Evolutionary conservation across 1,139 yeast genomes (phyloP).

Genomic region (Meyerozyma athensensis): DNA sequence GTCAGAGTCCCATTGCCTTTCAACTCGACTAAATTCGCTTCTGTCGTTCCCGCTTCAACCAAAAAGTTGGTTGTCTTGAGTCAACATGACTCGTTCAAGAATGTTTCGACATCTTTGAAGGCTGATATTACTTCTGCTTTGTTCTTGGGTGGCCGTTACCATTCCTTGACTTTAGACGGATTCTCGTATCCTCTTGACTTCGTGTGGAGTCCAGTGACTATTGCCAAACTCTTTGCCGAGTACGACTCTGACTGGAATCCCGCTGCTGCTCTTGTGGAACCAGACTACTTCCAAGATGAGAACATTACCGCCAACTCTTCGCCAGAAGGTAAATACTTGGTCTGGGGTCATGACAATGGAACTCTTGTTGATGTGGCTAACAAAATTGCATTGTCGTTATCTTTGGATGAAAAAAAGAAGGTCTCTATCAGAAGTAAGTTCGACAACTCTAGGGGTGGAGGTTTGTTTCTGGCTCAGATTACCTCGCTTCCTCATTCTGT

Average conservation of each 20-base stretch:
- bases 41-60: slow-evolving; percentile 53
- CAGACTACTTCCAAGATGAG: slow-evolving; percentile 8
- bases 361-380: slow-evolving; percentile 53
- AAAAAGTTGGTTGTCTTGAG: slow-evolving; percentile 63
- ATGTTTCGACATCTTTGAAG: slow-evolving; percentile 45
- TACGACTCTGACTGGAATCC: slow-evolving; percentile 36
- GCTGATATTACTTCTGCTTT: slow-evolving; percentile 73
- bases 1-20: slow-evolving; percentile 81
- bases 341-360: slow-evolving; percentile 69
- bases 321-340: slow-evolving; percentile 48
- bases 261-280: slow-evolving; percentile 6
- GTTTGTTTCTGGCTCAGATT: slow-evolving; percentile 69
- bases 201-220: slow-evolving; percentile 55
- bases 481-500: slow-evolving; percentile 29
- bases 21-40: slow-evolving; percentile 54
- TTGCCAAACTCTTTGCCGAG: slow-evolving; percentile 43
- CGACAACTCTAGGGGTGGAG: slow-evolving; percentile 65
- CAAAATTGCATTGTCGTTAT: slow-evolving; percentile 65
- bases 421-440: slow-evolving; percentile 59
- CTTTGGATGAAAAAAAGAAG: slow-evolving; percentile 54
- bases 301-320: slow-evolving; percentile 37
- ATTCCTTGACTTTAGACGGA: slow-evolving; percentile 40
- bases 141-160: slow-evolving; percentile 47
- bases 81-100: slow-evolving; percentile 37
- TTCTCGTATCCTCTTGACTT: slow-evolving; percentile 48